These are phyloP conservation scores for Yamadazyma ubonensis DNA, from an alignment of 805 yeast species.

Conservation along the genomic window DNA sequence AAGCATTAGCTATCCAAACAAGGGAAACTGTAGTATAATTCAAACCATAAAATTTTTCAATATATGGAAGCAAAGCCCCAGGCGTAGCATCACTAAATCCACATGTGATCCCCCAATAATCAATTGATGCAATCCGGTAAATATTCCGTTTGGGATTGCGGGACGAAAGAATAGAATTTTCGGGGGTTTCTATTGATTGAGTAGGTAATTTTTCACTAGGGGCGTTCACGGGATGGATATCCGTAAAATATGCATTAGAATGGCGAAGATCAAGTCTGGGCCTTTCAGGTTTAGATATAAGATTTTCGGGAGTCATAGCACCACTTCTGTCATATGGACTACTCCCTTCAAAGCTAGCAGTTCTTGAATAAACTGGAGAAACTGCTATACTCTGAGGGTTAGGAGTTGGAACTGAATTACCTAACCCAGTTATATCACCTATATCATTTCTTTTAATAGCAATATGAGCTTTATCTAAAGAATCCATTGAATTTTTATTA, in stretches of 20 bases:
- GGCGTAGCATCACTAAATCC: conserved; percentile 59
- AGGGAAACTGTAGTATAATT: conserved; percentile 54
- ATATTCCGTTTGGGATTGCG: conserved; percentile 43
- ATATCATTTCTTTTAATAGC: conserved; percentile 9
- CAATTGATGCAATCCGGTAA: conserved; percentile 41
- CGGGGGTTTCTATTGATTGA: conserved; percentile 3
- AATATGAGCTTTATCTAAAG: conserved; percentile 4
- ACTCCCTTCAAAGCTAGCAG: no score
- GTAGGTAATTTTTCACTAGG: neutral
- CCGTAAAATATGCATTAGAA: conserved; percentile 14
- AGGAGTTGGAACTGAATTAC: no score
- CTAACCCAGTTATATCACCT: no score
- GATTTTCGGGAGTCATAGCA: no score
- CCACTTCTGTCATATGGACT: no score
- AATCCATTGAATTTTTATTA: no score
- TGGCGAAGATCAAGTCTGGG: conserved; percentile 11
- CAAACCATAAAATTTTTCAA: conserved; percentile 49
- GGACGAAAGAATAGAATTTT: conserved; percentile 33
- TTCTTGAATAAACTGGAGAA: no score
- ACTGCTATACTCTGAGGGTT: neutral
- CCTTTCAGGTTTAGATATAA: conserved; percentile 9
- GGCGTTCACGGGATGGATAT: conserved; percentile 5
- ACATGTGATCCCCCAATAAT: conserved; percentile 38
- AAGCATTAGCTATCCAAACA: conserved; percentile 57
- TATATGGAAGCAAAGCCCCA: conserved; percentile 57